Evolutionary conservation across 805 yeast genomes (phyloP).

Genomic region (Pichia pseudocactophila): DNA sequence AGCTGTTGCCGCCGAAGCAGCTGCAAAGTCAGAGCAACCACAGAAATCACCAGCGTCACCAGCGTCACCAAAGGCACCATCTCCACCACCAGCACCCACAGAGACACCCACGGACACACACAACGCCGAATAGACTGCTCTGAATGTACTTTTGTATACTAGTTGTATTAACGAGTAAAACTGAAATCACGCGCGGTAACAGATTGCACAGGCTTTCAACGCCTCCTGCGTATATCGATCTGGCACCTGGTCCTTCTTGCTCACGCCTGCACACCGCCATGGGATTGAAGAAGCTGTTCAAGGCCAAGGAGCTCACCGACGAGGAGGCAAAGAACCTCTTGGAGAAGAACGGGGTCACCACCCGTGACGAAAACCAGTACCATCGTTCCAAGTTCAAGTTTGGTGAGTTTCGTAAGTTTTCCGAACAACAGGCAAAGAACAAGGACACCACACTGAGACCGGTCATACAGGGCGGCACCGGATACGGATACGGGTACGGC

Average conservation of each 20-base stretch:
- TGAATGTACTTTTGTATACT: too few relatives aligned
- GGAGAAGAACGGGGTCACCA: slow-evolving; percentile 32
- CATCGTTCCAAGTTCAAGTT: slow-evolving; percentile 32
- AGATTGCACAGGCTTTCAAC: too few relatives aligned
- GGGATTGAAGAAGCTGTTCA: slow-evolving; percentile 44
- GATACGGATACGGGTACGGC: not conserved
- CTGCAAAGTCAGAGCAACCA: not conserved
- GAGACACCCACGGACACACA: too few relatives aligned
- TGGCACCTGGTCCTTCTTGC: not conserved
- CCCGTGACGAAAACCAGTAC: slow-evolving; percentile 25
- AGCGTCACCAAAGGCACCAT: too few relatives aligned
- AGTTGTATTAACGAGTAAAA: too few relatives aligned
- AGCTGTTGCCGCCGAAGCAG: not conserved
- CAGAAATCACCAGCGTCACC: not conserved
- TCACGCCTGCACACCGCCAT: slow-evolving; percentile 16
- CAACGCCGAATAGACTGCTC: too few relatives aligned
- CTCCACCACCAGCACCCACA: too few relatives aligned
- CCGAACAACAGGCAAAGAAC: slow-evolving; percentile 29
- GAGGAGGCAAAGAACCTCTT: slow-evolving; percentile 34
- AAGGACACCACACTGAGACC: slow-evolving; percentile 17
- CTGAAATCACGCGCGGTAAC: too few relatives aligned
- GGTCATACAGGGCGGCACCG: slow-evolving; percentile 7
- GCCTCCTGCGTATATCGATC: not conserved
- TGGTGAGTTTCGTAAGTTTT: slow-evolving; percentile 40
- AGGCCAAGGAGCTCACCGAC: slow-evolving; percentile 37